Base-by-base conservation (phyloP, 257 asterid genomes). In the Nicotiana obtusifolia region DNA sequence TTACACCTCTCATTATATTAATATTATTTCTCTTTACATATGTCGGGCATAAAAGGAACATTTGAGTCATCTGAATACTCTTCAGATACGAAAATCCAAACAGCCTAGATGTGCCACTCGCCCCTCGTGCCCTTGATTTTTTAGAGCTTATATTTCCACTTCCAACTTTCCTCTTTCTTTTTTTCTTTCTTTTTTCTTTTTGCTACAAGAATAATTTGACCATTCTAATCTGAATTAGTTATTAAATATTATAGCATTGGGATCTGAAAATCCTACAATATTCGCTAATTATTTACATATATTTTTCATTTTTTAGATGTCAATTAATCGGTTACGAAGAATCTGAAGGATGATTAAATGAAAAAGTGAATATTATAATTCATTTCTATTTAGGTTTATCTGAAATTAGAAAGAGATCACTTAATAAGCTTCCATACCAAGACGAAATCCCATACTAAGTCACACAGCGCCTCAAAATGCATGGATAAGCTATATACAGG, bases 21-120 rank as follows among this genome's bases (percentile, higher is more conserved):
- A 69, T 83, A 73, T 35, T 64, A 44, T 87, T 87, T 86, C 87
- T 86, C 82, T 78, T 84, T 86, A 81, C 86, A 47, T 77, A 54
- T 89, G 89, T 85, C 87, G 80, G 89, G 90, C 88, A 84, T 87
- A 88, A 84, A 84, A 86, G 87, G 90, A 85, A 87, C 92, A 92
- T 84, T 88, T 87, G 88, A 84, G 84, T 84, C 82, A 80, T 87
- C 85, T 85, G 88, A 82, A 84, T 87, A 84, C 83, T 84, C 87
- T 83, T 84, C 33, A 82, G 78, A 73, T 61, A 26, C 87, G 84
- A 89, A 84, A 90, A 85, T 88, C 92, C 90, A 87, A 52, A 83
- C 54, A 10, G 44, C 57, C 44, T 73, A 61, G 76, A 73, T 84
- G 83, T 88, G 68, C 41, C 49, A 57, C 62, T 20, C 37, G 61